phyloP scores from a whole-genome alignment of 495 filamentous ascomycete genomes.

The Copromyces sp. region DNA sequence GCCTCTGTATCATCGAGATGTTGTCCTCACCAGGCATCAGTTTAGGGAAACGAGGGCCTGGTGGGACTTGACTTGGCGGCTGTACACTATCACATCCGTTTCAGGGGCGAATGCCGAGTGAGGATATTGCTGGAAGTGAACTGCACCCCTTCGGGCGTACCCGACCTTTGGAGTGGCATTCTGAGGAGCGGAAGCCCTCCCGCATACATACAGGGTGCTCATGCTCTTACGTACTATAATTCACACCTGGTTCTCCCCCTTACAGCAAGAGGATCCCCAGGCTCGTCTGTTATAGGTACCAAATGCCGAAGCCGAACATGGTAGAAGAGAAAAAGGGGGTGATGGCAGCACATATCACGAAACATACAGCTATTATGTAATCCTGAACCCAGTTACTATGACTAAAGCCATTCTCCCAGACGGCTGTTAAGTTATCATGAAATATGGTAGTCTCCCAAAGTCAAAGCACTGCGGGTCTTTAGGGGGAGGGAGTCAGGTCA shows the following conservation, averaged over 20 bases:
- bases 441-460: background rate
- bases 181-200: background rate
- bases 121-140: background rate
- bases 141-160: background rate
- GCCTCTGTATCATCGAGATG: background rate
- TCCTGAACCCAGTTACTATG: background rate
- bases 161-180: background rate
- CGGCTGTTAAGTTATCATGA: background rate
- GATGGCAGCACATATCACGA: background rate
- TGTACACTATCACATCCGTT: background rate
- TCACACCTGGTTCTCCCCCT: too few species aligned
- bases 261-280: too few species aligned
- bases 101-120: background rate
- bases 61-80: background rate
- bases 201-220: background rate
- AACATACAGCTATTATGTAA: background rate
- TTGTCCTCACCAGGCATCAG: background rate
- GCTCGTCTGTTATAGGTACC: too few species aligned
- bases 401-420: background rate
- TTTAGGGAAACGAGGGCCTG: background rate
- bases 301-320: background rate
- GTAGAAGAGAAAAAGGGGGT: background rate
- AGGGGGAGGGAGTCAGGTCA: background rate
- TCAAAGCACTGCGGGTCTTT: background rate
- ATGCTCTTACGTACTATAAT: too few species aligned